Percentiles rank a stretch among this genome's conserved stretches.
Conservation (phyloP, 345 rosid species). For the Corymbia maculata region DNA sequence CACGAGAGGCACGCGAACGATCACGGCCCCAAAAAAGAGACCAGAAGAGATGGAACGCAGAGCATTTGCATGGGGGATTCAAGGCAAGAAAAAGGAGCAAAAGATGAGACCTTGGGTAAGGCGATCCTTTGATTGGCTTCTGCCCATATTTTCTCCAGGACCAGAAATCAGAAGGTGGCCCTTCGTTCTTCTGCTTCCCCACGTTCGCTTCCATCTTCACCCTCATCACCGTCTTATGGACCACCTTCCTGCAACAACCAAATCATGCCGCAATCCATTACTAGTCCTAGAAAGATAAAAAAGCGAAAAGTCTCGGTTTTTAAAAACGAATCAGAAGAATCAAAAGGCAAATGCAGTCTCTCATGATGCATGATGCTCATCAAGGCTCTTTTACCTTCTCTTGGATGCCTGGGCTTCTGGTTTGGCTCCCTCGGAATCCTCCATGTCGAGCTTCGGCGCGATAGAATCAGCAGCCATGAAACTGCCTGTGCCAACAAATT, state of each 20-base stretch:
- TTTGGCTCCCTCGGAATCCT: slow-evolving; percentile 15
- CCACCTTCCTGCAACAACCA: slow-evolving; percentile 29
- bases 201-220: slow-evolving; percentile 37
- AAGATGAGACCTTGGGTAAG: slow-evolving; percentile 40
- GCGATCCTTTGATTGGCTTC: slow-evolving; percentile 69
- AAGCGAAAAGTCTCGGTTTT: neutral
- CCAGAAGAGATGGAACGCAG: neutral
- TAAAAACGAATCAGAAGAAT: neutral
- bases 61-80: neutral
- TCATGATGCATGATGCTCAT: neutral
- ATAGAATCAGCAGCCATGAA: slow-evolving; percentile 25
- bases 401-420: slow-evolving; percentile 34
- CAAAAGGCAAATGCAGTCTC: neutral
- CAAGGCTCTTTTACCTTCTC: slow-evolving; percentile 23
- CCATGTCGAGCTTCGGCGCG: slow-evolving; percentile 18
- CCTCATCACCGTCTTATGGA: slow-evolving; percentile 45
- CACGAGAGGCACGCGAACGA: neutral
- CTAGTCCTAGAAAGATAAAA: neutral
- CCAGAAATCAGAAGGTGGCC: slow-evolving; percentile 65
- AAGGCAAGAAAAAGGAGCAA: neutral
- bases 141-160: slow-evolving; percentile 80
- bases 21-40: neutral
- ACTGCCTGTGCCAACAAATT: neutral
- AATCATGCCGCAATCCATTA: neutral
- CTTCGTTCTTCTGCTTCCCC: slow-evolving; percentile 51